Evolutionary conservation across 2,329 filamentous ascomycete species (phyloP).

Genomic region (Pseudogymnoascus sp.): DNA sequence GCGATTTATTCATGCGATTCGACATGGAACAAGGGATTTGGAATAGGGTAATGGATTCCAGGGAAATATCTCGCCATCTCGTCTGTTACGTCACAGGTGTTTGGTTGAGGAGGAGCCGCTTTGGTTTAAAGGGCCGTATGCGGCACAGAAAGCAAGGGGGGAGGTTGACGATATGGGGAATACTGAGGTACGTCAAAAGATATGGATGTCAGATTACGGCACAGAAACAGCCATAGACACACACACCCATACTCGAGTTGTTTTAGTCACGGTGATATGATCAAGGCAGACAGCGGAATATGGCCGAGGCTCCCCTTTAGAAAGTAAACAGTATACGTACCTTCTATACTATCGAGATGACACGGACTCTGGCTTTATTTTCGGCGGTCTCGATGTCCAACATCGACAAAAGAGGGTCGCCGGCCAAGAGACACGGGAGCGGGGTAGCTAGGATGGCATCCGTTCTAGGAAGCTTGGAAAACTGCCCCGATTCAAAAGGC

Average conservation of each 20-base stretch:
- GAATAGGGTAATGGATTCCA: not conserved
- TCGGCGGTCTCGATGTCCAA: not conserved
- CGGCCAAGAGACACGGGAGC: not conserved
- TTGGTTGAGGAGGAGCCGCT: not conserved
- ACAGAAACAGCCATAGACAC: not conserved
- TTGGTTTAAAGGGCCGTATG: not conserved
- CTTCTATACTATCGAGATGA: not conserved
- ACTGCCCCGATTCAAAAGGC: not conserved
- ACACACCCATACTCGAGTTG: not conserved
- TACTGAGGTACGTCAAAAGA: not conserved
- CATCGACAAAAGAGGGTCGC: not conserved
- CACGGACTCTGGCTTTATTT: not conserved
- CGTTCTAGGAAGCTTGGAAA: not conserved
- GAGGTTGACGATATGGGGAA: not conserved
- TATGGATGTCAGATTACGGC: not conserved
- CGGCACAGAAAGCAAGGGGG: not conserved
- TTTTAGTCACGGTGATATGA: not conserved
- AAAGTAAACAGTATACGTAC: not conserved
- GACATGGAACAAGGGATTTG: conserved; percentile 2
- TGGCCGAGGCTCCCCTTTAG: not conserved
- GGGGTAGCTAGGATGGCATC: not conserved
- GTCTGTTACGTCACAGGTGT: not conserved
- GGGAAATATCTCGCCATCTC: not conserved
- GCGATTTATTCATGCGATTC: not conserved
- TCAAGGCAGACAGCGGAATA: not conserved